Evolutionary conservation across 2,329 filamentous ascomycete species (phyloP).

Genomic region (Didymella pomorum): DNA sequence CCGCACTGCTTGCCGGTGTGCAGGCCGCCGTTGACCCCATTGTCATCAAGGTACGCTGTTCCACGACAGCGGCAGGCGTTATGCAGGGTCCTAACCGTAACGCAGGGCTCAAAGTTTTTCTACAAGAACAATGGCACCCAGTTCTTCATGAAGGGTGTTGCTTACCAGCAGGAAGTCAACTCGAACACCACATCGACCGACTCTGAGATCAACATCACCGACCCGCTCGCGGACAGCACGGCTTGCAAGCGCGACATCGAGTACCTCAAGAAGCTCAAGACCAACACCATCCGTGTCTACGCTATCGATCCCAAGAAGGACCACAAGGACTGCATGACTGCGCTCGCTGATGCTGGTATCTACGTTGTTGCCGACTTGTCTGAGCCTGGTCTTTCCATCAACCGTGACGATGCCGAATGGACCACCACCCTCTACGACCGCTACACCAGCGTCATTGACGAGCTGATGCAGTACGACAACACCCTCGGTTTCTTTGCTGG

Average conservation of each 20-base stretch:
- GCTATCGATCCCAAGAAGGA: constrained; percentile 81
- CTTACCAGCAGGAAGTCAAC: constrained; percentile 84
- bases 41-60: constrained; percentile 69
- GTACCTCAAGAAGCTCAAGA: constrained; percentile 77
- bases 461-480: constrained; percentile 83
- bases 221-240: constrained; percentile 78
- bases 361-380: constrained; percentile 94
- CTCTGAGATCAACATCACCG: constrained; percentile 67
- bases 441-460: constrained; percentile 85
- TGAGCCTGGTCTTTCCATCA: constrained; percentile 83
- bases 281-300: constrained; percentile 95
- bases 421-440: constrained; percentile 77
- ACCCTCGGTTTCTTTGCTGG: constrained; percentile 97
- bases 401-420: constrained; percentile 82
- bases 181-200: constrained; percentile 62
- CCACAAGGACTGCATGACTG: constrained; percentile 84
- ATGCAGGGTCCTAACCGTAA: constrained; percentile 21
- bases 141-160: constrained; percentile 90
- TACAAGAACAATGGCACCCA: constrained; percentile 80
- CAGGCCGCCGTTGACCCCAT: constrained; percentile 69
- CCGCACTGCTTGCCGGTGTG: constrained; percentile 62
- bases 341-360: constrained; percentile 85
- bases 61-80: constrained; percentile 12
- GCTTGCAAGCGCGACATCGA: constrained; percentile 87
- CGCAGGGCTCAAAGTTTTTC: constrained; percentile 84